Conservation (phyloP, 1,139 yeast genomes). For the Cylindricascospora bacillispora region DNA sequence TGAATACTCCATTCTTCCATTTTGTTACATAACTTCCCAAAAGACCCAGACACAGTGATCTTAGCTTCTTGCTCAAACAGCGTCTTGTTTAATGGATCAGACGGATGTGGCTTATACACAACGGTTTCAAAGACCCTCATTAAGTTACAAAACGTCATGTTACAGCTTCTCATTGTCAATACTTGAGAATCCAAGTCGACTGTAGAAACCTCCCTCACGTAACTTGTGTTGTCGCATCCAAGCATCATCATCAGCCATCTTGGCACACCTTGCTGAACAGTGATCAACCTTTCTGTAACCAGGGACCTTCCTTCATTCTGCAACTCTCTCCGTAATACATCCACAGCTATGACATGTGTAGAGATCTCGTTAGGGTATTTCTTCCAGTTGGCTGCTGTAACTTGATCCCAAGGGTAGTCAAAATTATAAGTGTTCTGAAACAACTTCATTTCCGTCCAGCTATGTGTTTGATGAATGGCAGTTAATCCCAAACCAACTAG, state of each 20-base stretch:
- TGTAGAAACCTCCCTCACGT: constrained; percentile 80
- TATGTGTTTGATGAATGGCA: background rate
- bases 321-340: constrained; percentile 62
- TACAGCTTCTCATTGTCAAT: constrained; percentile 70
- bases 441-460: constrained; percentile 49
- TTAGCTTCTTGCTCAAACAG: constrained; percentile 70
- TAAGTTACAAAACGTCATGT: constrained; percentile 68
- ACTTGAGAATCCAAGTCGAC: constrained; percentile 58
- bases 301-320: constrained; percentile 43
- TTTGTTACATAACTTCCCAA: constrained; percentile 56
- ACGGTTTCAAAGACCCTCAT: constrained; percentile 80
- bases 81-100: constrained; percentile 40
- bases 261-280: constrained; percentile 83
- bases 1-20: constrained; percentile 87
- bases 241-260: constrained; percentile 62
- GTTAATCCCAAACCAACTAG: too few species aligned
- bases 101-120: constrained; percentile 54
- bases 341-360: constrained; percentile 92
- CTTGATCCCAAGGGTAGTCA: constrained; percentile 85
- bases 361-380: constrained; percentile 90
- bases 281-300: constrained; percentile 76
- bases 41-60: constrained; percentile 25
- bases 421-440: constrained; percentile 59
- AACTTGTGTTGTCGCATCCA: constrained; percentile 64
- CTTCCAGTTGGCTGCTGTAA: constrained; percentile 93